phyloP scores from a whole-genome alignment of 768 basidiomycete genomes.

The Imleria badia region DNA sequence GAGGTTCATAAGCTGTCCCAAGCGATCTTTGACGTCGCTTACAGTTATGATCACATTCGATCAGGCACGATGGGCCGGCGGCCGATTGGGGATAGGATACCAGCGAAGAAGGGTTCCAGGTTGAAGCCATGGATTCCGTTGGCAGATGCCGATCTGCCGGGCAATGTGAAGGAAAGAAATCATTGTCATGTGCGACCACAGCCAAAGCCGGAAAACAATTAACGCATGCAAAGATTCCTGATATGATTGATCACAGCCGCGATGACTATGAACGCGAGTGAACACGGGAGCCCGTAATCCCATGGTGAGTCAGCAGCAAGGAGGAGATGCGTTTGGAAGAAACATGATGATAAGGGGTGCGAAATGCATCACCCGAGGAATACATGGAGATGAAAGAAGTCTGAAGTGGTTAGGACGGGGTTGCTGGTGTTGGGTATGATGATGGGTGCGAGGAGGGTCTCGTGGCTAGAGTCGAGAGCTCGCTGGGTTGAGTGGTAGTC shows the following conservation, averaged over 20 bases:
- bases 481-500: slow-evolving; percentile 17
- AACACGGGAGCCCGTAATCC: slow-evolving; percentile 21
- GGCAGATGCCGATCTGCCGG: neutral
- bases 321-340: neutral
- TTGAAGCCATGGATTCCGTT: neutral
- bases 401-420: neutral
- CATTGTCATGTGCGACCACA: slow-evolving; percentile 4
- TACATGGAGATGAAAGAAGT: slow-evolving; percentile 19
- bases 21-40: slow-evolving; percentile 29
- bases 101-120: slow-evolving; percentile 14
- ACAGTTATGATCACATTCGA: slow-evolving; percentile 15
- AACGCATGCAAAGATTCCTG: slow-evolving; percentile 10
- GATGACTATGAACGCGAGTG: neutral
- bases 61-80: slow-evolving; percentile 25
- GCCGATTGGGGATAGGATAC: slow-evolving; percentile 10
- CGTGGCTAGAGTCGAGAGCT: neutral
- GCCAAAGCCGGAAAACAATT: neutral
- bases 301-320: slow-evolving; percentile 12
- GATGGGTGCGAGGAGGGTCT: neutral
- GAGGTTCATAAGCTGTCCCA: slow-evolving; percentile 14
- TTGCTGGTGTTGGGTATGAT: neutral
- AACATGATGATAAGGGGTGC: slow-evolving; percentile 9
- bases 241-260: slow-evolving; percentile 10
- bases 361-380: slow-evolving; percentile 21
- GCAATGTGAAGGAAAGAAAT: neutral